Evolutionary conservation across 495 filamentous ascomycete genomes (phyloP), one percentile per base, ranked within the genome.

Genomic region (Collariella sp.): DNA sequence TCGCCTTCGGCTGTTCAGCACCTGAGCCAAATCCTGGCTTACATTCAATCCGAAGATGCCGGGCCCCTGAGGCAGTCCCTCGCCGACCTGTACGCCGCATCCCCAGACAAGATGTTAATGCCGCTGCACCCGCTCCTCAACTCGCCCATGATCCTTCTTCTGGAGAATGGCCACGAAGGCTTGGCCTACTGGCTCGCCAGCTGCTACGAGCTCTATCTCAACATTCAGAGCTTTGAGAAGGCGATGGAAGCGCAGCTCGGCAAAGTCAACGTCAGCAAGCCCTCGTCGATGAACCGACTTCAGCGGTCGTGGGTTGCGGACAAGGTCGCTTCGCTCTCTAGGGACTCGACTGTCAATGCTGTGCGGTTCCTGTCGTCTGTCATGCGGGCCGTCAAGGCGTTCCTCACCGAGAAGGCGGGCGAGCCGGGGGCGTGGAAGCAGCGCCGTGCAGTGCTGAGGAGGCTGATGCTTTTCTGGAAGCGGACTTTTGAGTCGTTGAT

Each of bases 91-190:
- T 70, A 67, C 47, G 38, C 38, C 24, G 22, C 58, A 1, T 52
- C 52, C 9, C 59, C 62, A 1, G 50, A 66, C 47, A 58, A 46
- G 50, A 66, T 66, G 62, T 20, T 65, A 52, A 70, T 86, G 82
- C 72, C 82, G 12, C 62, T 86, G 23, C 79, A 87, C 63, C 81
- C 85, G 7, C 66, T 85, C 13, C 76, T 81, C 60, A 89, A 89
- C 64, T 75, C 82, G 11, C 67, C 75, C 31, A 67, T 82, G 45
- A 59, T 83, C 2, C 66, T 63, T 5, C 51, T 74, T 1, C 57
- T 78, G 31, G 61, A 70, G 18, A 59, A 56, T 15, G 31, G 52
- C 45, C 50, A 47, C 46, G 56, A 62, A 29, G 60, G 71, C 0
- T 54, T 70, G 18, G 67, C 69, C 0, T 66, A 71, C 45, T 80